phyloP scores from a whole-genome alignment of 441 rosid genomes.

The Adansonia gregorii region DNA sequence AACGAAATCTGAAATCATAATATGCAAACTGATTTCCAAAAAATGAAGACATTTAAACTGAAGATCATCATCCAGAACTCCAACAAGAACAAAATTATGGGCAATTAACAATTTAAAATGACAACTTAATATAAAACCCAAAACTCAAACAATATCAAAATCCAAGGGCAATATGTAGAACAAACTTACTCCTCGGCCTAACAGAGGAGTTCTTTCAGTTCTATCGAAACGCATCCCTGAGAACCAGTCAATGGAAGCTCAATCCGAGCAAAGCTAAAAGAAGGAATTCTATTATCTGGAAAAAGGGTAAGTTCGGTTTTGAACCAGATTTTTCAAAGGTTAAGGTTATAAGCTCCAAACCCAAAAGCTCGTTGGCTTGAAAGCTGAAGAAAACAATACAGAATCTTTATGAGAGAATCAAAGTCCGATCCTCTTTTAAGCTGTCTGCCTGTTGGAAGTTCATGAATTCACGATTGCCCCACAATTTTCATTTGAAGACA shows the following conservation, averaged over 20 bases:
- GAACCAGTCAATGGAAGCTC: conserved; percentile 16
- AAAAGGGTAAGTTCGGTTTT: background rate
- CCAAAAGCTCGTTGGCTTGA: background rate
- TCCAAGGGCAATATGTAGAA: background rate
- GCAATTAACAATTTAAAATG: background rate
- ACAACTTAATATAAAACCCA: background rate
- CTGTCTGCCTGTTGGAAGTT: background rate
- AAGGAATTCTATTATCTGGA: background rate
- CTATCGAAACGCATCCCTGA: conserved; percentile 36
- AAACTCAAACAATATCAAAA: background rate
- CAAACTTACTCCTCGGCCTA: conserved; percentile 45
- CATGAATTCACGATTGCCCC: background rate
- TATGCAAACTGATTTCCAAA: background rate
- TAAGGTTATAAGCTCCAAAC: background rate
- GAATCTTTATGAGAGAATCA: background rate
- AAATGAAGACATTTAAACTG: too few species aligned
- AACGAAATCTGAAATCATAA: background rate
- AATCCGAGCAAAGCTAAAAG: background rate
- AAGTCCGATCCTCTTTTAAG: background rate
- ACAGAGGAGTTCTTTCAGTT: conserved; percentile 53
- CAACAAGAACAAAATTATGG: background rate
- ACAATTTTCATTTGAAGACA: background rate
- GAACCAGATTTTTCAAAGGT: background rate
- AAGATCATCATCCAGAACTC: background rate
- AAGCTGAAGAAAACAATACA: background rate